These are phyloP conservation scores for Sambucus nigra DNA, from an alignment of 129 eudicot species.

Conservation along the genomic window DNA sequence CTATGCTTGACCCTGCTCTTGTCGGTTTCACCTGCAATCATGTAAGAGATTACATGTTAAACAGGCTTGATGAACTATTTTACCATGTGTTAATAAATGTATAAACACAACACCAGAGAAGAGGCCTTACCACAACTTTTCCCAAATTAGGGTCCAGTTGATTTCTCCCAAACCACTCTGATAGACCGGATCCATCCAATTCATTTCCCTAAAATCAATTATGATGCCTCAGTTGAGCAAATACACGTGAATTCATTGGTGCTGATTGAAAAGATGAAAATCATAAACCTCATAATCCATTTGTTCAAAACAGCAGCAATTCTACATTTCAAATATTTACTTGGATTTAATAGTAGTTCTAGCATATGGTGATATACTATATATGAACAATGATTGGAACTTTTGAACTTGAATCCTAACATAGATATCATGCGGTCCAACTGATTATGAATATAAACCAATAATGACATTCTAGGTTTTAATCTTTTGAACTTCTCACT, in stretches of 20 bases:
- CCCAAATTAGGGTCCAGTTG: conserved; percentile 54
- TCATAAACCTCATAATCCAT: not conserved
- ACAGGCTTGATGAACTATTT: not conserved
- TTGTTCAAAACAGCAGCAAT: not conserved
- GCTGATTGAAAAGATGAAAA: not conserved
- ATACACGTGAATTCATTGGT: not conserved
- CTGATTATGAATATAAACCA: too few species aligned
- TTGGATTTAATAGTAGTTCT: too few species aligned
- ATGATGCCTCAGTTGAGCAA: conserved; percentile 1
- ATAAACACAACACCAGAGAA: not conserved
- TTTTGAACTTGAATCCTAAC: too few species aligned
- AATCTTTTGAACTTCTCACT: too few species aligned
- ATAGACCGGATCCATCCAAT: conserved; percentile 41
- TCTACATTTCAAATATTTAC: not conserved
- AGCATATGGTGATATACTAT: too few species aligned
- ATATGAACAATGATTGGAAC: too few species aligned
- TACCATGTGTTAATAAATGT: not conserved
- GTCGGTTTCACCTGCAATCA: conserved; percentile 81
- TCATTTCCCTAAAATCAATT: conserved; percentile 43
- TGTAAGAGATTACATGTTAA: conserved; percentile 9
- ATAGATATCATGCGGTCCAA: too few species aligned
- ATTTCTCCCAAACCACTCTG: conserved; percentile 58
- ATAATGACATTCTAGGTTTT: too few species aligned
- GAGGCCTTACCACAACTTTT: conserved; percentile 73
- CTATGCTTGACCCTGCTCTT: conserved; percentile 93